Conservation (phyloP, 2,329 filamentous ascomycete species). For the Aspergillus sp. region DNA sequence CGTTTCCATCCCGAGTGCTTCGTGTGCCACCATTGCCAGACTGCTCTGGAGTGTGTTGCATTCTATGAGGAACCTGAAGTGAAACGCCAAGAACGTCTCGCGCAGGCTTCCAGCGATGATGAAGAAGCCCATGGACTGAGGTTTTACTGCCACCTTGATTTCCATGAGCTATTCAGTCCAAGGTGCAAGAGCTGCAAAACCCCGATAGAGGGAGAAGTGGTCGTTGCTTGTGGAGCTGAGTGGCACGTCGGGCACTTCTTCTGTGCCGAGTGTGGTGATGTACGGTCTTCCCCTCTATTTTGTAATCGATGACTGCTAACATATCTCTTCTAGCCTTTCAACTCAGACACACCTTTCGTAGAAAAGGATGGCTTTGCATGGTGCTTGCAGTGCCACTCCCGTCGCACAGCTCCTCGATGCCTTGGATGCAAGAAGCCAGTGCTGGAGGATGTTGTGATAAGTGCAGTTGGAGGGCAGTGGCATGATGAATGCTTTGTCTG, state of each 20-base stretch:
- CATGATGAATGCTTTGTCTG: constrained; percentile 91
- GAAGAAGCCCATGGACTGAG: constrained; percentile 66
- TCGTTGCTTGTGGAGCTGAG: constrained; percentile 89
- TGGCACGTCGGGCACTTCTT: constrained; percentile 99
- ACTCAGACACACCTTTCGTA: constrained; percentile 73
- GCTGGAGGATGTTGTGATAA: constrained; percentile 85
- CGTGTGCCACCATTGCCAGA: constrained; percentile 82
- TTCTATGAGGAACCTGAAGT: constrained; percentile 89
- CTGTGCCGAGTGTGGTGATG: constrained; percentile 94
- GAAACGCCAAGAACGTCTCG: constrained; percentile 69
- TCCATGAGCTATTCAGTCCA: constrained; percentile 90
- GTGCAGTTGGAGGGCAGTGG: constrained; percentile 89
- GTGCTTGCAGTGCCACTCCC: constrained; percentile 91
- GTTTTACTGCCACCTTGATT: constrained; percentile 98
- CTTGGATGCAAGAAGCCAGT: constrained; percentile 80
- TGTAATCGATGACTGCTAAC: constrained; percentile 14
- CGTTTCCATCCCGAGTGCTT: constrained; percentile 96
- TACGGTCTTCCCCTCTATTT: constrained; percentile 29
- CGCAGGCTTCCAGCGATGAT: constrained; percentile 64
- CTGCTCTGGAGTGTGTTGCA: constrained; percentile 87
- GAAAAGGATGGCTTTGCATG: constrained; percentile 98
- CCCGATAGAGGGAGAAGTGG: constrained; percentile 91
- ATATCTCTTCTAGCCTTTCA: constrained; percentile 53
- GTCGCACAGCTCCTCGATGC: constrained; percentile 87
- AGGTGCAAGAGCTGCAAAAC: constrained; percentile 96